Conservation (phyloP, 2,329 filamentous ascomycete genomes). For the Penicillium sp. region DNA sequence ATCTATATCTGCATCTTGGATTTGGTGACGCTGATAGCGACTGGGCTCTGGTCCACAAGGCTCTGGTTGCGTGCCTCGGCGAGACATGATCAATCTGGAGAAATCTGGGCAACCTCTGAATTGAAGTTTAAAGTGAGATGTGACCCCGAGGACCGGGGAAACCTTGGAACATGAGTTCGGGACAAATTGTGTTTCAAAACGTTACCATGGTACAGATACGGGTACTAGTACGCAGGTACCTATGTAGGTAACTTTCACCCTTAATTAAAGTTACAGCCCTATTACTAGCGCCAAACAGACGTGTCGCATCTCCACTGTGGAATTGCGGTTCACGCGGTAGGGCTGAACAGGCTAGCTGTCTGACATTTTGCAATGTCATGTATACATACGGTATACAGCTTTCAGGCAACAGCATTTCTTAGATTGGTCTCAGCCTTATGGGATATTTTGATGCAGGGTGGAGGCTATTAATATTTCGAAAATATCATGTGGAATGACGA, state of each 20-base stretch:
- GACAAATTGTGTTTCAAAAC: neutral
- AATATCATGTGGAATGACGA: neutral
- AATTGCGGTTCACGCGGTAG: neutral
- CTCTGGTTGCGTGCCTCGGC: neutral
- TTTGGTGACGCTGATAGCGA: neutral
- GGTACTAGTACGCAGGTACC: neutral
- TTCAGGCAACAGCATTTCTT: constrained; percentile 8
- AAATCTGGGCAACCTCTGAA: neutral
- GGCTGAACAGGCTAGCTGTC: constrained; percentile 7
- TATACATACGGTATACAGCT: neutral
- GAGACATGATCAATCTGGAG: neutral
- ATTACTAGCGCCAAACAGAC: constrained; percentile 8
- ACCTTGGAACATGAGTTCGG: neutral
- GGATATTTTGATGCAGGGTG: neutral
- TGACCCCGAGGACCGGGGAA: neutral
- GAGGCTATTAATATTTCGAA: neutral
- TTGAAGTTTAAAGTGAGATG: neutral
- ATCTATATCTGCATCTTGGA: neutral
- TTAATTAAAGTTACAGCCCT: constrained; percentile 6
- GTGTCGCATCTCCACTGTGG: neutral
- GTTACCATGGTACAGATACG: neutral
- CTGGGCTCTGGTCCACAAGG: neutral
- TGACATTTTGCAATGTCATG: neutral
- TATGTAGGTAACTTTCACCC: neutral
- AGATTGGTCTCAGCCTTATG: neutral